Evolutionary conservation across 441 rosid species (phyloP).

Genomic region (Metrosideros polymorpha): DNA sequence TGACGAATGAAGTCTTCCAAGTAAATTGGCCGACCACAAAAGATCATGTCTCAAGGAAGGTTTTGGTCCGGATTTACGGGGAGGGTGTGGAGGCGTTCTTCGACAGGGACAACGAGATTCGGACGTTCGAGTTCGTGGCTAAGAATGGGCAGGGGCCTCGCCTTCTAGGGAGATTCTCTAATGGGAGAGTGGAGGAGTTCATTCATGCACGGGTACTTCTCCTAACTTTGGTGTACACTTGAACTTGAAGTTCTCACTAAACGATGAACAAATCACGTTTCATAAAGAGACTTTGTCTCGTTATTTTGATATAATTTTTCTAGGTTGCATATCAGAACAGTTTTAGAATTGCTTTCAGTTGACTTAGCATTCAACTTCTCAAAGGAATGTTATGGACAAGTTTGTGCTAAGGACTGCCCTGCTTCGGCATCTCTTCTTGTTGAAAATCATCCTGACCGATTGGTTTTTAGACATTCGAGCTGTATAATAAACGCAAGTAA

Average conservation of each 20-base stretch:
- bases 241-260: background rate
- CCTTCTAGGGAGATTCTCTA: constrained; percentile 62
- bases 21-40: constrained; percentile 55
- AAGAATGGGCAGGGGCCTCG: constrained; percentile 88
- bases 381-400: too few relatives aligned
- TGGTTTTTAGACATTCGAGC: too few relatives aligned
- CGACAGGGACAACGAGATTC: constrained; percentile 70
- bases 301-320: too few relatives aligned
- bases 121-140: constrained; percentile 83
- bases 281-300: background rate
- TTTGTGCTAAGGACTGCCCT: too few relatives aligned
- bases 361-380: too few relatives aligned
- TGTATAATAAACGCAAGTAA: too few relatives aligned
- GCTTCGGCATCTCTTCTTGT: too few relatives aligned
- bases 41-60: constrained; percentile 40
- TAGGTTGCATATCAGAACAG: too few relatives aligned
- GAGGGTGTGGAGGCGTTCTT: constrained; percentile 87
- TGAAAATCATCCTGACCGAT: too few relatives aligned
- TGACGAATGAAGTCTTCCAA: constrained; percentile 65
- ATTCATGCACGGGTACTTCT: constrained; percentile 68
- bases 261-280: background rate
- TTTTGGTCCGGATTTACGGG: constrained; percentile 82
- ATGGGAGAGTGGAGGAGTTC: constrained; percentile 90
- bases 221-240: background rate
- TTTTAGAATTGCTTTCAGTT: too few relatives aligned